phyloP scores from a whole-genome alignment of 2,329 filamentous ascomycete species.

The Trichophyton mentagrophytes region DNA sequence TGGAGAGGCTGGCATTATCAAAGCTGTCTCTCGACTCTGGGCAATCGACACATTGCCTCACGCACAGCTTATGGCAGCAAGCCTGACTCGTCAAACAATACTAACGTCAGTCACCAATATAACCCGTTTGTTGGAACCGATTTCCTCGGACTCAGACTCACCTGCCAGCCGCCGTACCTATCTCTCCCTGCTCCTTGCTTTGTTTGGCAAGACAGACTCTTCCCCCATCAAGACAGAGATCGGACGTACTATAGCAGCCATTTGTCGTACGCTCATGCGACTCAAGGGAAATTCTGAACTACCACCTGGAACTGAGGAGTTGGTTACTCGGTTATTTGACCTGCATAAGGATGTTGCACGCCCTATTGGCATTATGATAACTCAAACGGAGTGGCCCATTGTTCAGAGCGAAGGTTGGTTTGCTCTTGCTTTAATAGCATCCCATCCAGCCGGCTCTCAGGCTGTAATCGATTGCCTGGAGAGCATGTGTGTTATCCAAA shows the following conservation, averaged over 20 bases:
- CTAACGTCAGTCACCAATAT: slow-evolving; percentile 29
- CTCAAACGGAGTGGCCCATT: slow-evolving; percentile 36
- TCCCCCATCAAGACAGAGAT: slow-evolving; percentile 36
- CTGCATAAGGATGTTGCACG: slow-evolving; percentile 26
- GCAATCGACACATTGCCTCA: slow-evolving; percentile 31
- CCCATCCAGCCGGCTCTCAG: slow-evolving; percentile 20
- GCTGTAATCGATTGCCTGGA: slow-evolving; percentile 26
- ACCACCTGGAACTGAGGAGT: slow-evolving; percentile 3
- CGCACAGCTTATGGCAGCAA: slow-evolving; percentile 33
- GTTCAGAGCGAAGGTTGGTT: slow-evolving; percentile 39
- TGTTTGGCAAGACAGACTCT: slow-evolving; percentile 33
- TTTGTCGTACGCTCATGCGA: slow-evolving; percentile 18
- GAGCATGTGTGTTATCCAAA: slow-evolving; percentile 22
- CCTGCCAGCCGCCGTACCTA: slow-evolving; percentile 24
- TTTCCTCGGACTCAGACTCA: slow-evolving; percentile 21
- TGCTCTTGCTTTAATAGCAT: slow-evolving; percentile 36
- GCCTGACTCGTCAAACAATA: slow-evolving; percentile 30
- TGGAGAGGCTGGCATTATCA: slow-evolving; percentile 28
- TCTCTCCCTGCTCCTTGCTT: slow-evolving; percentile 30
- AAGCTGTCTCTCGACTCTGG: slow-evolving; percentile 29
- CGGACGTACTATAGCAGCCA: slow-evolving; percentile 34
- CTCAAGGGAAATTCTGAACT: slow-evolving; percentile 11
- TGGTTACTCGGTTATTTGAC: slow-evolving; percentile 25
- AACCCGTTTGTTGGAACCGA: slow-evolving; percentile 23
- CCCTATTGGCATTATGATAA: slow-evolving; percentile 33